phyloP scores from a whole-genome alignment of 192 early-diverging fungal species.

The Rhizophlyctis rosea region DNA sequence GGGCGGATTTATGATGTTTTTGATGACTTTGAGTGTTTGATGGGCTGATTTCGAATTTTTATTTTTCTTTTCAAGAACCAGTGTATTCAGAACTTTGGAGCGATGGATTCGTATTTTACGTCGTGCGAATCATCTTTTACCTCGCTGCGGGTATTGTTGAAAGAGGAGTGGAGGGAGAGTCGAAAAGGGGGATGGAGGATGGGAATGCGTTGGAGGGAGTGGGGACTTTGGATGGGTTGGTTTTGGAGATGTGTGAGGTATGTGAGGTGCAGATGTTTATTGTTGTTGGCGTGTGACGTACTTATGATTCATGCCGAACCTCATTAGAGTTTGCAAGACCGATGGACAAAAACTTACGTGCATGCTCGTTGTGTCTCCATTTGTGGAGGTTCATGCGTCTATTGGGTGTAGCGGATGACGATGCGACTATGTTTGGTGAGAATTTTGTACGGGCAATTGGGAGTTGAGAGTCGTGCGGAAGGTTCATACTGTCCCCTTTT shows the following conservation, averaged over 20 bases:
- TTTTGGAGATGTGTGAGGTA: constrained; percentile 59
- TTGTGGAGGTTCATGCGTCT: no score
- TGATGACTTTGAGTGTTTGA: neutral
- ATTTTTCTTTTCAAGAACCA: no score
- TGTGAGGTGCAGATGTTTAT: no score
- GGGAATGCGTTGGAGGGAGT: constrained; percentile 20
- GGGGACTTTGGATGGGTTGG: constrained; percentile 58
- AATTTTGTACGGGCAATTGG: no score
- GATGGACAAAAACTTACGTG: constrained; percentile 31
- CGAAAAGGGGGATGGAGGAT: constrained; percentile 12
- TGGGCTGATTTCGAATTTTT: constrained; percentile 2
- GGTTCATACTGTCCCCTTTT: no score
- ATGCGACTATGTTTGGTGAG: neutral
- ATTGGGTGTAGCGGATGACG: no score
- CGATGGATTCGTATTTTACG: constrained; percentile 85
- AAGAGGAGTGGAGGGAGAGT: constrained; percentile 54
- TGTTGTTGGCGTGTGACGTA: no score
- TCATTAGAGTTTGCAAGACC: no score
- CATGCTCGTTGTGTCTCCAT: no score
- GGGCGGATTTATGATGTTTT: neutral
- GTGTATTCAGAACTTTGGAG: constrained; percentile 66
- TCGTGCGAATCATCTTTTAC: constrained; percentile 75
- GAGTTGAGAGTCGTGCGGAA: no score
- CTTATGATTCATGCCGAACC: no score
- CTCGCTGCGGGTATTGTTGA: constrained; percentile 71